Base-by-base conservation (phyloP, 805 yeast genomes). In the Komagataella populi region DNA sequence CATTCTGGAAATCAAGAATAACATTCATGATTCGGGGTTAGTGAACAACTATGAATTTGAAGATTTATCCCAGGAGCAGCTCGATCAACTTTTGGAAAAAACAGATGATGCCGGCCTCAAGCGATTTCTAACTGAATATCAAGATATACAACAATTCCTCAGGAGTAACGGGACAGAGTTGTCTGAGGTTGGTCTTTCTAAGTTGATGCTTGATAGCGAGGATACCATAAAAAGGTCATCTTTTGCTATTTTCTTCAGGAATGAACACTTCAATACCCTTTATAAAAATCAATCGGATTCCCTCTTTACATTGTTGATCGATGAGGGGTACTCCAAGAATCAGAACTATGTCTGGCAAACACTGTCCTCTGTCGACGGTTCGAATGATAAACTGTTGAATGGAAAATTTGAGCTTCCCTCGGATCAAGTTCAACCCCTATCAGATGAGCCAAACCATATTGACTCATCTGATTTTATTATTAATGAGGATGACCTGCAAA, bases 241-340 rank as follows among this genome's bases (percentile, higher is more conserved):
- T 6, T 72, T 82, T 51, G 77, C 82, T 1, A 80, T 91, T 0
- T 76, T 91, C 55, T 93, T 90, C 69, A 74, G 97, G 60, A 91
- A 93, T 65, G 90, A 93, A 63, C 96, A 89, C 63, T 91, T 87
- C 65, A 77, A 77, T 55, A 87, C 96, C 0, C 62, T 90, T 8
- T 76, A 71, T 57, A 82, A 81, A 59, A 63, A 63, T 20, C 64
- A 63, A 16, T 7, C 39, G 14, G 67, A 65, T 45, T 71, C 70
- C 24, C 68, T 91, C 36, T 88, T 77, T 60, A 65, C 78, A 4
- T 69, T 91, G 23, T 83, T 86, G 2, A 86, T 93, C 1, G 96
- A 93, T 61, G 68, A 73, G 14, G 88, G 93, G 3, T 84, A 79
- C 59, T 56, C 51, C 2, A 69, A 72, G 45, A 55, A 56, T 43